phyloP scores from a whole-genome alignment of 1,284 basidiomycete species.

The Austropuccinia psidii region DNA sequence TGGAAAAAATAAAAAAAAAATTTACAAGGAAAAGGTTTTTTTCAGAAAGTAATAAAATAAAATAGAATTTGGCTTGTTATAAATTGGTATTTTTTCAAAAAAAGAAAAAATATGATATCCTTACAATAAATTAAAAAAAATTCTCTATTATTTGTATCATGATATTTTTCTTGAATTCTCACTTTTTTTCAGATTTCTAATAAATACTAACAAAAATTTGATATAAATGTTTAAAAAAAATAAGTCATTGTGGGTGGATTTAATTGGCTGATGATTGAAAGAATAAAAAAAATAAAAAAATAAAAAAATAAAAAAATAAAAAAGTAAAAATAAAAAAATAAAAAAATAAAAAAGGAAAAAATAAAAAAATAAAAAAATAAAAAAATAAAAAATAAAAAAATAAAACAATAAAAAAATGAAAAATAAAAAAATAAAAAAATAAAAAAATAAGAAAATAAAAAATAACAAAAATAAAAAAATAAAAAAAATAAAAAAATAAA shows the following conservation, averaged over 20 bases:
- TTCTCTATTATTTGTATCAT: too few species aligned
- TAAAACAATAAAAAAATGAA: not conserved
- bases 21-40: too few species aligned
- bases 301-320: not conserved
- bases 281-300: not conserved
- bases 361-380: not conserved
- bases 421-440: not conserved
- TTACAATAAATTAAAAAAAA: too few species aligned
- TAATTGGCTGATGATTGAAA: not conserved
- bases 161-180: too few species aligned
- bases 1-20: too few species aligned
- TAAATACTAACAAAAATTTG: too few species aligned
- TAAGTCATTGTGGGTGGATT: not conserved
- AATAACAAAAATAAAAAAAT: not conserved
- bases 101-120: too few species aligned
- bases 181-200: too few species aligned
- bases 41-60: too few species aligned
- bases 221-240: not conserved
- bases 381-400: not conserved
- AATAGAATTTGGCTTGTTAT: too few species aligned
- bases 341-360: not conserved
- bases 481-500: not conserved
- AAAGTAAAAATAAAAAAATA: slow-evolving; percentile 8
- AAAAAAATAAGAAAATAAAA: not conserved
- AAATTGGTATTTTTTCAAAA: too few species aligned